Base-by-base conservation (phyloP, 78 protist species). In the Acrasis kona region DNA sequence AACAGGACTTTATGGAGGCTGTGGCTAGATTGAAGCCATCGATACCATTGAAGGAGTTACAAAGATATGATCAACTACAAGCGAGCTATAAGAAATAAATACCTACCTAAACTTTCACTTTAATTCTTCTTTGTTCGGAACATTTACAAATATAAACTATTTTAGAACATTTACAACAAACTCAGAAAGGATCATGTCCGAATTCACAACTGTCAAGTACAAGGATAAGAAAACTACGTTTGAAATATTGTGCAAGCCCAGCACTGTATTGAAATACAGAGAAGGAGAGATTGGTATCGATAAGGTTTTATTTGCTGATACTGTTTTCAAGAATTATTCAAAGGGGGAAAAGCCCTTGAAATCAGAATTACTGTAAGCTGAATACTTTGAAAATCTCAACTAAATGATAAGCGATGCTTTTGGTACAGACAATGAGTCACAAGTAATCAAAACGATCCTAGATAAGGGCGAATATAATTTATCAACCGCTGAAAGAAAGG, bases 241-340 rank as follows among this genome's bases (percentile, higher is more conserved):
- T 41, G 81, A 78, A 41, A 65, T 28, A 29, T 65, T 78, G 65
- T 39, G 28, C 10, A 78, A 78, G 65, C 82, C 82, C 31, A 76
- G 81, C 30, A 9, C 81, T 12, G 81, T 78, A 29, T 41, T 8
- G 8, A 78, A 78, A n/a, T 78, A 78, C 81, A 7, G 81, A 27
- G 65, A n/a, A 12, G 80, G 80, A 10, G 76, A 76, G 10, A 12
- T 30, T 12, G 29, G 29, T 12, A 9, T 78, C 9, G 80, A 78
- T 28, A 58, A 28, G n/a, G 81, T 28, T 50, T n/a, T 50, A n/a
- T 50, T n/a, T 10, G 70, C 73, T 9, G 50, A 76, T 9, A 9
- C 27, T 34, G 73, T n/a, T 28, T 30, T 76, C 29, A 7, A 9
- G 10, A 10, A 78, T 34, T 76, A 35, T 28, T 29, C 12, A 9